Conservation (phyloP, 805 yeast genomes). For the Metschnikowia lochheadii region DNA sequence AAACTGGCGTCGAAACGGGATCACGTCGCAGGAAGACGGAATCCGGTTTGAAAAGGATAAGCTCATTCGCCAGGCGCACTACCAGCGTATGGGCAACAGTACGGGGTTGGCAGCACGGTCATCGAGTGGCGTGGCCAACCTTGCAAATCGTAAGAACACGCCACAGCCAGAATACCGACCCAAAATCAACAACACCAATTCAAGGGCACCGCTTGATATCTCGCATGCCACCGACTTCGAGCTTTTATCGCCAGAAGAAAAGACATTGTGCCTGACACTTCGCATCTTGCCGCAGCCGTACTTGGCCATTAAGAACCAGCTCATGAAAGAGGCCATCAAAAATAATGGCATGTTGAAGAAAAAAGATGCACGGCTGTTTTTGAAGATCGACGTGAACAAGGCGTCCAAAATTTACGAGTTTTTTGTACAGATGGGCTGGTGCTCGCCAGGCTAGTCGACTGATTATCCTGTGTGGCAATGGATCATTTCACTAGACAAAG, state of each 20-base stretch:
- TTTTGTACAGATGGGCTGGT: slow-evolving; percentile 91
- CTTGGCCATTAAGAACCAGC: slow-evolving; percentile 82
- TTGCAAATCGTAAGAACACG: slow-evolving; percentile 11
- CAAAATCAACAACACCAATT: slow-evolving; percentile 39
- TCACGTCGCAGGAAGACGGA: slow-evolving; percentile 80
- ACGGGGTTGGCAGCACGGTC: slow-evolving; percentile 20
- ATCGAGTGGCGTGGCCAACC: slow-evolving; percentile 12
- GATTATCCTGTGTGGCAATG: too few species aligned
- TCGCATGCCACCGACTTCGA: slow-evolving; percentile 79
- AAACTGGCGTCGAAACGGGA: slow-evolving; percentile 89
- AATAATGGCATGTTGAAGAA: slow-evolving; percentile 82
- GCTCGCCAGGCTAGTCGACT: slow-evolving; percentile 31
- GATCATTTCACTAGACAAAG: too few species aligned
- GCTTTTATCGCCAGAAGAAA: slow-evolving; percentile 82
- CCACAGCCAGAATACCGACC: slow-evolving; percentile 42
- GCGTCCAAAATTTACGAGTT: slow-evolving; percentile 88
- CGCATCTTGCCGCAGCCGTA: slow-evolving; percentile 91
- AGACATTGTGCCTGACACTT: slow-evolving; percentile 74
- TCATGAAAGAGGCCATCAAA: slow-evolving; percentile 81
- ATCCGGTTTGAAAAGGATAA: slow-evolving; percentile 85
- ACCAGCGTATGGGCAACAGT: slow-evolving; percentile 52
- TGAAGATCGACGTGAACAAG: slow-evolving; percentile 82
- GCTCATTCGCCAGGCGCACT: slow-evolving; percentile 56
- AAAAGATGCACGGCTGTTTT: slow-evolving; percentile 77
- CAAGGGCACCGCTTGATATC: slow-evolving; percentile 56